phyloP scores from a whole-genome alignment of 192 early-diverging fungal species.

The Mortierella antarctica region DNA sequence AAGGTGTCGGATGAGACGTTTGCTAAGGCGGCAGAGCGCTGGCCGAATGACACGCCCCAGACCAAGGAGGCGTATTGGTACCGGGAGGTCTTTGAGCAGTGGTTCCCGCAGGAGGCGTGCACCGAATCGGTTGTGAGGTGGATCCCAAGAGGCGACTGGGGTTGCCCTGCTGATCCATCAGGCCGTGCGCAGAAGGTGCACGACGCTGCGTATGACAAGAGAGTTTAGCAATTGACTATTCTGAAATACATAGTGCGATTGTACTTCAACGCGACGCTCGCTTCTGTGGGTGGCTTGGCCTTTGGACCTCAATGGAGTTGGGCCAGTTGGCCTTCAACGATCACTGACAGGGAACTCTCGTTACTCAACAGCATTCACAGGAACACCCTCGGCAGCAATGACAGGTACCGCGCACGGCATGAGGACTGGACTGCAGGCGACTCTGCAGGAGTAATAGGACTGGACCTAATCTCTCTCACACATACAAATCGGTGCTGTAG shows the following conservation, averaged over 20 bases:
- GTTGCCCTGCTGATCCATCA: conserved; percentile 96
- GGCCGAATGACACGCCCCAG: conserved; percentile 89
- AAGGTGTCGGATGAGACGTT: conserved; percentile 85
- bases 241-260: not conserved
- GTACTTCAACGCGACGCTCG: not conserved
- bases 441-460: no score
- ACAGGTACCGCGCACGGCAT: conserved; percentile 5
- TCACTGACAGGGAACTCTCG: not conserved
- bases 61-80: conserved; percentile 99
- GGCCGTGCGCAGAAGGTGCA: conserved; percentile 97
- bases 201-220: conserved; percentile 70
- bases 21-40: conserved; percentile 71
- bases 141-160: conserved; percentile 98
- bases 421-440: no score
- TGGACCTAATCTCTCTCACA: not conserved
- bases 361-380: not conserved
- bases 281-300: conserved; percentile 14
- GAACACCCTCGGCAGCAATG: conserved; percentile 1
- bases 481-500: conserved; percentile 29
- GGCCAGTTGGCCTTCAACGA: not conserved
- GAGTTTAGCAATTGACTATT: not conserved
- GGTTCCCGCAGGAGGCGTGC: conserved; percentile 93
- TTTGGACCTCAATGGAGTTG: conserved; percentile 35
- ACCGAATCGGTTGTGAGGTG: conserved; percentile 91
- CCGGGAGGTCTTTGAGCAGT: conserved; percentile 92